A percentile compares a stretch with the other conserved stretches of the same genome.
phyloP scores from a whole-genome alignment of 306 rosid species.

The Acacia acuminata region DNA sequence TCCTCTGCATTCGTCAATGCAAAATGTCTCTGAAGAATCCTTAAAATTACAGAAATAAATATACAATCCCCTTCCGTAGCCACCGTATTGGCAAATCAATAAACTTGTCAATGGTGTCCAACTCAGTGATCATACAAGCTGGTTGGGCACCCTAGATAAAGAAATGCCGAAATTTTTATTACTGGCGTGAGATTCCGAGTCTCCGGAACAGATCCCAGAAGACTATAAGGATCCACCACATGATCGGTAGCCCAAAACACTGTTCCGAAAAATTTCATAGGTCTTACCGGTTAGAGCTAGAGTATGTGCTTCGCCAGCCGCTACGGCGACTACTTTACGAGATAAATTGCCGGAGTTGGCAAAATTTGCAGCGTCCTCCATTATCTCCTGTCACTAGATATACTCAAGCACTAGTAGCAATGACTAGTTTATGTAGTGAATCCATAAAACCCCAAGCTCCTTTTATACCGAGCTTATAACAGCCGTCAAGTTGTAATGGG shows the following conservation, averaged over 20 bases:
- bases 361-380: neutral
- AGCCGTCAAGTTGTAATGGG: neutral
- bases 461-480: neutral
- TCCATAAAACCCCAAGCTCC: neutral
- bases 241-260: neutral
- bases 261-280: neutral
- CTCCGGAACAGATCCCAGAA: neutral
- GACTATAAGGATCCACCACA: neutral
- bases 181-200: neutral
- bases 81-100: neutral
- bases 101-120: neutral
- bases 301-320: conserved; percentile 13
- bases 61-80: neutral
- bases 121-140: neutral
- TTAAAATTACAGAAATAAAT: neutral
- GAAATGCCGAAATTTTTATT: neutral
- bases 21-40: neutral
- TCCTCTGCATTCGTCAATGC: neutral
- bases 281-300: neutral
- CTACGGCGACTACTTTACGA: neutral
- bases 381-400: neutral
- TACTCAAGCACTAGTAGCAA: neutral
- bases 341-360: neutral
- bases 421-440: neutral
- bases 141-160: neutral